Evolutionary conservation across 2,329 filamentous ascomycete genomes (phyloP).

Genomic region (Madurella mycetomatis): DNA sequence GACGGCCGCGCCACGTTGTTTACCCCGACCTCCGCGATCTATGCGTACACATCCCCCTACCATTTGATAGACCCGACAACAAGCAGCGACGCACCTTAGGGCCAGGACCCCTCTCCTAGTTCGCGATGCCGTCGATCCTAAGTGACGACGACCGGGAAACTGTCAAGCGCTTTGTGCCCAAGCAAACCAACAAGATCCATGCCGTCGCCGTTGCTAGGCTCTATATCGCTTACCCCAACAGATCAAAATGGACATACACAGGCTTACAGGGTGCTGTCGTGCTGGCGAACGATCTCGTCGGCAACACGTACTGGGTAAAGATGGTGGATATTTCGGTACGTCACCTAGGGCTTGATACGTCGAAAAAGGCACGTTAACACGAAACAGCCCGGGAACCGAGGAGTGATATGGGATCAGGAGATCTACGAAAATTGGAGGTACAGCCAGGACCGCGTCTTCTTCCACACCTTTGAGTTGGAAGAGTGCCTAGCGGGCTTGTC

Average conservation of each 20-base stretch:
- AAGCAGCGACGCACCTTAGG: background rate
- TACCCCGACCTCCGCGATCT: background rate
- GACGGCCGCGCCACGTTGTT: background rate
- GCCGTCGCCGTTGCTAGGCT: constrained; percentile 89
- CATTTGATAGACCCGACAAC: background rate
- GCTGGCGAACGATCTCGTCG: constrained; percentile 88
- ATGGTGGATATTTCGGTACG: constrained; percentile 91
- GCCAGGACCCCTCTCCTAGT: background rate
- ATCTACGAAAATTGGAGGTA: constrained; percentile 93
- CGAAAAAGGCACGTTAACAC: constrained; percentile 15
- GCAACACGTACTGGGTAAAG: constrained; percentile 96
- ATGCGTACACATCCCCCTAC: background rate
- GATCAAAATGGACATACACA: constrained; percentile 85
- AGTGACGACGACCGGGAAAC: constrained; percentile 93
- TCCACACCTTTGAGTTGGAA: constrained; percentile 95
- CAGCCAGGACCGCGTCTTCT: constrained; percentile 96
- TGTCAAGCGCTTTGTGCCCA: constrained; percentile 90
- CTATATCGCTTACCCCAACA: constrained; percentile 87
- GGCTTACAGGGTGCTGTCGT: constrained; percentile 89
- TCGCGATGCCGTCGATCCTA: constrained; percentile 61
- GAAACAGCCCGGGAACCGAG: constrained; percentile 64
- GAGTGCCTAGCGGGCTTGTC: constrained; percentile 85
- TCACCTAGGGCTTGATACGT: constrained; percentile 22
- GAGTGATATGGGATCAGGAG: constrained; percentile 96
- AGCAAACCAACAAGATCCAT: constrained; percentile 94